These are phyloP conservation scores for Fistulifera solaris DNA, from an alignment of 108 stramenopile species.

Conservation along the genomic window DNA sequence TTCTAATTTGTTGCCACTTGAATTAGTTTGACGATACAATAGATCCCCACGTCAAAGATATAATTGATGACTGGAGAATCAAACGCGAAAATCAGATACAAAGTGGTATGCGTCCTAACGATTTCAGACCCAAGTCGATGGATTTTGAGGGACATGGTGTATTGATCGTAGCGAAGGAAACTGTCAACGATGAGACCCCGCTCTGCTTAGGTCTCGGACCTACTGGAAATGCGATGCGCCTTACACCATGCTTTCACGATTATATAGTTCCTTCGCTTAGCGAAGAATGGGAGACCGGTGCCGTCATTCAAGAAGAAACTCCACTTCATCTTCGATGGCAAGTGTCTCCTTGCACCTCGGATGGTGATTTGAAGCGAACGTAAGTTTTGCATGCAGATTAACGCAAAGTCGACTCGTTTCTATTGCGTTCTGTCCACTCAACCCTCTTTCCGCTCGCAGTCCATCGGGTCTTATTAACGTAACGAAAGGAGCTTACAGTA, in stretches of 20 bases:
- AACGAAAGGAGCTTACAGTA: slow-evolving; percentile 48
- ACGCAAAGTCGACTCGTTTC: too few relatives aligned
- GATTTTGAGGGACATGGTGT: slow-evolving; percentile 77
- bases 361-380: slow-evolving; percentile 51
- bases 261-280: slow-evolving; percentile 54
- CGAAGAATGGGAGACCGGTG: slow-evolving; percentile 69
- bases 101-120: not conserved
- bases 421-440: too few relatives aligned
- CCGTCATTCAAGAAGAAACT: slow-evolving; percentile 75
- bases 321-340: slow-evolving; percentile 70
- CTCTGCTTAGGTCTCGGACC: slow-evolving; percentile 65
- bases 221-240: slow-evolving; percentile 31
- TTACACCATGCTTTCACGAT: slow-evolving; percentile 77
- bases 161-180: slow-evolving; percentile 77
- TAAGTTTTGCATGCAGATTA: not conserved
- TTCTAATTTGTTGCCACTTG: not conserved
- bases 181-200: slow-evolving; percentile 38
- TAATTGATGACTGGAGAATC: slow-evolving; percentile 48
- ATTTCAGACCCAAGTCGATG: slow-evolving; percentile 7
- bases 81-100: slow-evolving; percentile 27
- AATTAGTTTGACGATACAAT: slow-evolving; percentile 44
- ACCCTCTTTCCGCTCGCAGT: too few relatives aligned
- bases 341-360: slow-evolving; percentile 76
- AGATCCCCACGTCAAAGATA: slow-evolving; percentile 59
- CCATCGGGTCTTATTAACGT: slow-evolving; percentile 42